Percentiles rank a stretch among this genome's conserved stretches.
Evolutionary conservation across 2,329 filamentous ascomycete genomes (phyloP).

Genomic region (Colletotrichum cuscutae): DNA sequence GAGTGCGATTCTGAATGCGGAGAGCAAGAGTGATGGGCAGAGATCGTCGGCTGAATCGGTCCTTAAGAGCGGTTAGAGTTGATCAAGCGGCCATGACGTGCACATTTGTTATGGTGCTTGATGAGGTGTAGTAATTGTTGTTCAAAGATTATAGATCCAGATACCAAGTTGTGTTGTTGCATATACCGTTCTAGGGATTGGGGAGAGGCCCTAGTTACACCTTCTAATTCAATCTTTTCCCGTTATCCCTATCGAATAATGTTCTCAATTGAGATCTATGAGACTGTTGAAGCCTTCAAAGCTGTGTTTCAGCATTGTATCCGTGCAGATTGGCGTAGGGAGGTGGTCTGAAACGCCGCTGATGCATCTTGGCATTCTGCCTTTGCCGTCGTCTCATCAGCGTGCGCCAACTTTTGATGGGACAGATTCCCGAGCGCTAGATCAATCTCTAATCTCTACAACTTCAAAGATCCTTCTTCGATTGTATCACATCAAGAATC

Average conservation of each 20-base stretch:
- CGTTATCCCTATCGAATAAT: not conserved
- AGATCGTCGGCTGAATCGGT: conserved; percentile 24
- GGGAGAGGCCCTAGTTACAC: not conserved
- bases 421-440: not conserved
- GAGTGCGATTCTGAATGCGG: conserved; percentile 51
- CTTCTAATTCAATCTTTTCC: conserved; percentile 2
- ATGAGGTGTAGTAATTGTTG: not conserved
- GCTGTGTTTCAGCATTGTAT: conserved; percentile 4
- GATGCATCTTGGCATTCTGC: conserved; percentile 25
- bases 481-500: not conserved
- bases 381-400: not conserved
- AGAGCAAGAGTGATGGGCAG: conserved; percentile 25
- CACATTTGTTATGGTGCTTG: not conserved
- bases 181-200: not conserved
- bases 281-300: not conserved
- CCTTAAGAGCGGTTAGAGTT: conserved; percentile 25
- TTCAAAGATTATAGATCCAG: not conserved
- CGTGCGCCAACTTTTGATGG: not conserved
- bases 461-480: not conserved
- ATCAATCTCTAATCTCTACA: not conserved
- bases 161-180: conserved; percentile 26
- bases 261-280: not conserved
- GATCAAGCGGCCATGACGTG: not conserved
- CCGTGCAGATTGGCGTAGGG: conserved; percentile 1
- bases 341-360: conserved; percentile 22